Conservation (phyloP, 2,329 filamentous ascomycete species). For the Penicillium italicum region DNA sequence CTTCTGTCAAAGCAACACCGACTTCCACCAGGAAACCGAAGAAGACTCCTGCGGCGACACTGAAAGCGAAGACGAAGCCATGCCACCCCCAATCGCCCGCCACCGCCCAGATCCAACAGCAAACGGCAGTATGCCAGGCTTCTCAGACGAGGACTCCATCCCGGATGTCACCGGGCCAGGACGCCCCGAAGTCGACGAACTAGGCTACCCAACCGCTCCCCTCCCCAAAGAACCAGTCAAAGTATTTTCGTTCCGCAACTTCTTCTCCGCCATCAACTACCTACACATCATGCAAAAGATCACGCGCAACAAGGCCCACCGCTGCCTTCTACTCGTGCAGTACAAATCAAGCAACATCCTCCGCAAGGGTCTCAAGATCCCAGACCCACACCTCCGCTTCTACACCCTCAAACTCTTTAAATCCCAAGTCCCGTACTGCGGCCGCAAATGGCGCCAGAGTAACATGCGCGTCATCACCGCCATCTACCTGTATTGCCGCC, state of each 20-base stretch:
- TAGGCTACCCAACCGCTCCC: slow-evolving; percentile 71
- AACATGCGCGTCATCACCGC: slow-evolving; percentile 99
- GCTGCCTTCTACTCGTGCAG: slow-evolving; percentile 86
- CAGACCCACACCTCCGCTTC: slow-evolving; percentile 78
- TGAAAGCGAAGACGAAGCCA: slow-evolving; percentile 66
- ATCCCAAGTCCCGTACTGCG: slow-evolving; percentile 95
- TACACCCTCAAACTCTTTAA: slow-evolving; percentile 99
- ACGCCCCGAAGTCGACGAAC: slow-evolving; percentile 70
- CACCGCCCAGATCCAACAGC: slow-evolving; percentile 43
- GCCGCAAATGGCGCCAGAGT: slow-evolving; percentile 93
- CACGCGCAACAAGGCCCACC: slow-evolving; percentile 91
- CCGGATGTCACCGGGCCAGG: slow-evolving; percentile 29
- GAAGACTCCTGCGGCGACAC: slow-evolving; percentile 36
- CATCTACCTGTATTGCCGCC: slow-evolving; percentile 88
- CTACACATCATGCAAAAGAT: slow-evolving; percentile 96
- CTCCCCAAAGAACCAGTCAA: slow-evolving; percentile 71
- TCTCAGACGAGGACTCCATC: slow-evolving; percentile 26
- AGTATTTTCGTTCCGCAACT: slow-evolving; percentile 86
- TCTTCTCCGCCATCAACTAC: slow-evolving; percentile 93
- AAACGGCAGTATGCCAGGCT: slow-evolving; percentile 21
- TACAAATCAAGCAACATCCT: slow-evolving; percentile 94
- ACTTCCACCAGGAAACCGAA: slow-evolving; percentile 49
- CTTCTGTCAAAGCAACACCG: slow-evolving; percentile 73
- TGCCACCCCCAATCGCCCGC: slow-evolving; percentile 74
- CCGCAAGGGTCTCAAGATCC: slow-evolving; percentile 85